phyloP scores from a whole-genome alignment of 78 protist genomes.

The Dictyostelium firmibasis region DNA sequence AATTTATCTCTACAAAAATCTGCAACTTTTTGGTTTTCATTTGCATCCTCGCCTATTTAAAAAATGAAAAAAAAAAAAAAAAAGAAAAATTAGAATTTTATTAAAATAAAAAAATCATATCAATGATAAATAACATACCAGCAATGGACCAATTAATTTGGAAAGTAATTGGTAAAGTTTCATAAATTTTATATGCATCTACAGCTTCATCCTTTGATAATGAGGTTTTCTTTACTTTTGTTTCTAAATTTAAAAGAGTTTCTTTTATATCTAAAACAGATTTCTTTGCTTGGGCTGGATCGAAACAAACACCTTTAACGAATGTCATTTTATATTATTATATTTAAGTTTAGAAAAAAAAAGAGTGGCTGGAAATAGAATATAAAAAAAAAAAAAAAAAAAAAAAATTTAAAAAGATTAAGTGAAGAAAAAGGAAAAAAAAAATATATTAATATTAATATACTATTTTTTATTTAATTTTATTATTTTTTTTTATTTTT shows the following conservation, averaged over 20 bases:
- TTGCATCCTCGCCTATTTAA: slow-evolving; percentile 41
- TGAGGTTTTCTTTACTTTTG: not conserved
- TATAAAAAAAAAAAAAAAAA: not conserved
- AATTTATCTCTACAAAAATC: slow-evolving; percentile 77
- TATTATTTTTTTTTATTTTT: too few species aligned
- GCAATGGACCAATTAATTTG: slow-evolving; percentile 75
- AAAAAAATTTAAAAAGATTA: too few species aligned
- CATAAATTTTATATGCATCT: slow-evolving; percentile 34
- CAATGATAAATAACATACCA: slow-evolving; percentile 15
- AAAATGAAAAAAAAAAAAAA: too few species aligned
- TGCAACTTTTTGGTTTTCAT: slow-evolving; percentile 63
- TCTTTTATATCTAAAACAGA: slow-evolving; percentile 18
- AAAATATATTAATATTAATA: too few species aligned
- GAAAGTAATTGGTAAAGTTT: slow-evolving; percentile 46
- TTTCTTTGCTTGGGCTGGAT: slow-evolving; percentile 51
- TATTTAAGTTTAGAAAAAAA: not conserved
- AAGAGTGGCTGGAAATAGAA: not conserved
- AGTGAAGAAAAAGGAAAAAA: too few species aligned
- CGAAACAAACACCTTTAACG: slow-evolving; percentile 20
- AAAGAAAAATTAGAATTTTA: not conserved
- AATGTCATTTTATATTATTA: slow-evolving; percentile 33
- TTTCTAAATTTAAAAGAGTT: not conserved
- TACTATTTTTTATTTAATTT: not conserved
- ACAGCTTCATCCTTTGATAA: slow-evolving; percentile 4
- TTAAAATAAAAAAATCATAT: not conserved